Conservation (phyloP, 1,284 basidiomycete species). For the Athelia psychrophila region DNA sequence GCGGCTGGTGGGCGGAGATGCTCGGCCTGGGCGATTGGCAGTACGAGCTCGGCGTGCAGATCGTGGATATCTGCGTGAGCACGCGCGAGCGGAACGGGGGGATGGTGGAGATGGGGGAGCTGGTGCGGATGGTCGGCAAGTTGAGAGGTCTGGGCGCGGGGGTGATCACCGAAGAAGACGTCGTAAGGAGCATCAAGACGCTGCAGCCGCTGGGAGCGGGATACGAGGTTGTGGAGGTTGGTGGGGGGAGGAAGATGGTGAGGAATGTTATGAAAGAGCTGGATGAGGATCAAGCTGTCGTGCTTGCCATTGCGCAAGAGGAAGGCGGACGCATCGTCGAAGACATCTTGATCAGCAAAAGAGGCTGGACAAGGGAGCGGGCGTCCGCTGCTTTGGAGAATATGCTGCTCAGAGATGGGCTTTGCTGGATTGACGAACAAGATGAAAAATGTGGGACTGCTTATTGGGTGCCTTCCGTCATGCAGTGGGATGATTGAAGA, state of each 20-base stretch:
- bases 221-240: constrained; percentile 80
- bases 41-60: constrained; percentile 93
- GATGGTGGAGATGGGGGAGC: constrained; percentile 85
- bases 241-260: constrained; percentile 63
- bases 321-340: constrained; percentile 66
- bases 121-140: constrained; percentile 76
- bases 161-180: constrained; percentile 79
- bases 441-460: constrained; percentile 59
- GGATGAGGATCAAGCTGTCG: constrained; percentile 77
- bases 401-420: constrained; percentile 86
- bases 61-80: constrained; percentile 94
- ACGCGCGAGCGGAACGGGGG: constrained; percentile 90
- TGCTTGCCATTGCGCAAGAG: constrained; percentile 72
- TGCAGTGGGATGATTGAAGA: constrained; percentile 70
- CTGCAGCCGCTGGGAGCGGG: constrained; percentile 87
- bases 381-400: constrained; percentile 82
- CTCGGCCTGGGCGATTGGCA: constrained; percentile 93
- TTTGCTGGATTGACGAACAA: constrained; percentile 94
- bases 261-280: constrained; percentile 75
- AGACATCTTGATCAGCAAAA: constrained; percentile 49
- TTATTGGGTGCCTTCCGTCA: constrained; percentile 84
- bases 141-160: constrained; percentile 69
- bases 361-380: constrained; percentile 80
- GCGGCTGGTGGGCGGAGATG: constrained; percentile 90
- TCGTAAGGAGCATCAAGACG: constrained; percentile 83